Conservation (phyloP, 805 yeast species). For the Kodamaea sagamina region DNA sequence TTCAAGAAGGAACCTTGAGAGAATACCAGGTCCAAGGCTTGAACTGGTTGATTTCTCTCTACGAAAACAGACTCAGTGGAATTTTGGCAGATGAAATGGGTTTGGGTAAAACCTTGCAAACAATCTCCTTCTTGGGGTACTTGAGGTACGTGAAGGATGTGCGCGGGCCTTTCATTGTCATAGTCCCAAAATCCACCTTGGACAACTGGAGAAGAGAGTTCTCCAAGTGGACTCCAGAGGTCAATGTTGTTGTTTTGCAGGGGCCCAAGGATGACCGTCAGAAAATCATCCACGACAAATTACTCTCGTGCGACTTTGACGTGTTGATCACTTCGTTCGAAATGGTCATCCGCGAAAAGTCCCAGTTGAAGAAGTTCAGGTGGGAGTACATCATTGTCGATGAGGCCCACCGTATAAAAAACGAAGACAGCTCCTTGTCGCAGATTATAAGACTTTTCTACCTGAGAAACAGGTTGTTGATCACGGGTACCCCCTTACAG, state of each 20-base stretch:
- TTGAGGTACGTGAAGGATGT: slow-evolving; percentile 74
- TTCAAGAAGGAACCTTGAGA: slow-evolving; percentile 71
- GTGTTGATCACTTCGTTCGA: slow-evolving; percentile 90
- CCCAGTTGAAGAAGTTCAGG: slow-evolving; percentile 72
- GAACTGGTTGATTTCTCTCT: slow-evolving; percentile 88
- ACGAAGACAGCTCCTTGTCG: slow-evolving; percentile 88
- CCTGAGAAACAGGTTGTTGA: slow-evolving; percentile 78
- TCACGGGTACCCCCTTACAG: slow-evolving; percentile 96
- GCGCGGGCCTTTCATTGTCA: slow-evolving; percentile 87
- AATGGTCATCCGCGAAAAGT: slow-evolving; percentile 87
- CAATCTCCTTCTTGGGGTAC: slow-evolving; percentile 88
- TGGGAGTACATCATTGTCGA: slow-evolving; percentile 96
- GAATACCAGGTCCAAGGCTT: slow-evolving; percentile 94
- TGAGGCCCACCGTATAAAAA: slow-evolving; percentile 96
- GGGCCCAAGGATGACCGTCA: slow-evolving; percentile 85
- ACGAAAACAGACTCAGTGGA: slow-evolving; percentile 87
- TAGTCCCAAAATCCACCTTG: slow-evolving; percentile 93
- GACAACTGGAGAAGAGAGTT: slow-evolving; percentile 98
- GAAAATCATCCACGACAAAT: slow-evolving; percentile 54
- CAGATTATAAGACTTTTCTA: slow-evolving; percentile 89
- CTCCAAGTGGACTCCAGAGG: slow-evolving; percentile 94
- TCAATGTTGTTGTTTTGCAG: slow-evolving; percentile 78
- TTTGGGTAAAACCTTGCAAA: slow-evolving; percentile 91
- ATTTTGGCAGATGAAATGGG: slow-evolving; percentile 99
- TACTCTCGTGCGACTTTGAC: slow-evolving; percentile 79